Percentiles rank a stretch among this genome's conserved stretches.
These are phyloP conservation scores for Sporothrix protearum DNA, from an alignment of 2,329 filamentous ascomycete species.

Conservation along the genomic window DNA sequence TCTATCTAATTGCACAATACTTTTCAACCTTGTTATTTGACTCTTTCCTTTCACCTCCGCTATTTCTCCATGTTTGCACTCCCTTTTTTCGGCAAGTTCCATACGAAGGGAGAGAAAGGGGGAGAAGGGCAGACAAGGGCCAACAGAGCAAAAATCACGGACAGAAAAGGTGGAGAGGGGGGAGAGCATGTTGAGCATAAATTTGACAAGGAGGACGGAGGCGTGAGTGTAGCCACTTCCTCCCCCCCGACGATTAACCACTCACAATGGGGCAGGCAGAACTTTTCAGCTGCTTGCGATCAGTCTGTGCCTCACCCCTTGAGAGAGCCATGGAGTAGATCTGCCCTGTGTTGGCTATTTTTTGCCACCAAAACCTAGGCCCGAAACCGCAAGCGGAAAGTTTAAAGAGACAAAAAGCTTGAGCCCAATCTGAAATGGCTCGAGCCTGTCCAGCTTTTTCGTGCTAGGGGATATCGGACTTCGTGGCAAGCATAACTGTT, in stretches of 20 bases:
- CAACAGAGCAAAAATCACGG: neutral
- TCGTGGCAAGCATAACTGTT: neutral
- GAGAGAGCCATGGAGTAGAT: neutral
- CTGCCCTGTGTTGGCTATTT: no score
- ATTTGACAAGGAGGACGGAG: neutral
- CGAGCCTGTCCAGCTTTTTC: neutral
- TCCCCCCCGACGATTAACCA: neutral
- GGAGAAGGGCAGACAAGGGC: neutral
- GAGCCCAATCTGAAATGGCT: neutral
- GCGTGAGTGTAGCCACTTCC: neutral
- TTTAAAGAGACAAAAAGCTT: neutral
- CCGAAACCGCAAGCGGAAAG: neutral
- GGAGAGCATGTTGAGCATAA: neutral
- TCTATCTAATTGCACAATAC: neutral
- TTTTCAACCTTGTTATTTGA: neutral
- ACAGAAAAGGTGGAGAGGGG: neutral
- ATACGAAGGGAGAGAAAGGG: neutral
- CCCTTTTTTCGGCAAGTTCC: slow-evolving; percentile 3
- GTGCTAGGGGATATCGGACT: neutral
- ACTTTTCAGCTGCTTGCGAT: neutral
- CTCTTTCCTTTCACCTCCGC: neutral
- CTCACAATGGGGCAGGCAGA: neutral
- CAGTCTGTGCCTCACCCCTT: neutral
- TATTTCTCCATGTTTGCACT: no score
- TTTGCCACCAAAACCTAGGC: neutral